Percentiles rank a stretch among this genome's conserved stretches.
Conservation (phyloP, 225 moss, liverwort and hornwort species). For the Asterella californica region DNA sequence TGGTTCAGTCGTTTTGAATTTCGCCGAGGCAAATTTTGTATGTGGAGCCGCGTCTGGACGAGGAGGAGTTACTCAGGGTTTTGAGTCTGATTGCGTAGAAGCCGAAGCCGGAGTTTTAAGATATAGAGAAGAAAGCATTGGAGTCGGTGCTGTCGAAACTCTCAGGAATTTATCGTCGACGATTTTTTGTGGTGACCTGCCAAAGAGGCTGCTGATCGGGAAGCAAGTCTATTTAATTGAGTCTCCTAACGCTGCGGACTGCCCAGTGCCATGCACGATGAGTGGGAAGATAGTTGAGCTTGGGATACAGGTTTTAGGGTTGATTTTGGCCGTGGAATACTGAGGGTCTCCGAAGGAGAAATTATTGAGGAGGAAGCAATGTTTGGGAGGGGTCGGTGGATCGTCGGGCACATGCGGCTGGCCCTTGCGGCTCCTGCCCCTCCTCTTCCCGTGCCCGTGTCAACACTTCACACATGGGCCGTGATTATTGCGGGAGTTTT, state of each 20-base stretch:
- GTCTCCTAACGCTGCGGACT: neutral
- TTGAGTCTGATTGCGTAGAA: neutral
- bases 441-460: constrained; percentile 4
- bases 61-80: neutral
- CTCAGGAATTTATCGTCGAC: neutral
- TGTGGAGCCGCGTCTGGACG: neutral
- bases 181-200: neutral
- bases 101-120: neutral
- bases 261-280: constrained; percentile 26
- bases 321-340: constrained; percentile 23
- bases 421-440: constrained; percentile 14
- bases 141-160: neutral
- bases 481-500: constrained; percentile 61
- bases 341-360: constrained; percentile 14
- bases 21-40: neutral
- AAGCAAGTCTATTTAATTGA: constrained; percentile 10
- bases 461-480: constrained; percentile 54
- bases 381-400: constrained; percentile 35
- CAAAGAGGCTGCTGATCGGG: constrained; percentile 15
- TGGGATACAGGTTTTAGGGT: constrained; percentile 25
- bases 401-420: constrained; percentile 37
- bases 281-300: constrained; percentile 29
- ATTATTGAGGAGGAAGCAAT: constrained; percentile 14
- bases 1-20: constrained; percentile 9
- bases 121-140: neutral